Base-by-base conservation (phyloP, 2,329 filamentous ascomycete genomes). In the Fusarium sp. region DNA sequence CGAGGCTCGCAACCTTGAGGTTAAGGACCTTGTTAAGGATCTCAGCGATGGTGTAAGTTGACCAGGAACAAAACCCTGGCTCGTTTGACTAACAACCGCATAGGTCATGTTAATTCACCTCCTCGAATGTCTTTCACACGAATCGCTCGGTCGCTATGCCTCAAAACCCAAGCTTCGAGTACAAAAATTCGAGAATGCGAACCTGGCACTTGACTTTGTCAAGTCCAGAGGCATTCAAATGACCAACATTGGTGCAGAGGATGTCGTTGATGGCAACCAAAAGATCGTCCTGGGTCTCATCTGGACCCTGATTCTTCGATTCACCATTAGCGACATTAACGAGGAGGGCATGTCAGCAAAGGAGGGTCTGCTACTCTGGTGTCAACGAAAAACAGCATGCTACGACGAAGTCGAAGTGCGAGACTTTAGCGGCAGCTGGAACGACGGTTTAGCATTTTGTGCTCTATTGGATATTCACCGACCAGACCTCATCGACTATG, bases 291-390 rank as follows among this genome's bases (percentile, higher is more conserved):
- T 99, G 30, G 96, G 96, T 30, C 86, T 99, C 75, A 98, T 99
- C 81, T 99, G 96, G 96, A 99, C 95, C 8, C 86, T 99, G 69
- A 99, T 99, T 91, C 85, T 98, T 73, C 89, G 96, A 53, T 99
- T 99, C 81, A 99, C 96, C 74, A 99, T 99, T 79, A 98, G 92
- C 80, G 96, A 99, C 81, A 99, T 99, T 84, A 98, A 97, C 79
- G 92, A 95, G 81, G 96, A 98, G 85, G 96, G 96, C 72, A 91
- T 98, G 89, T 98, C 95, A 55, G 96, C 96, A 63, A 98, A 98
- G 81, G 96, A 98, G 80, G 96, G 96, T 69, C 83, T 99, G 76
- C 83, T 99, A 61, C 83, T 99, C 25, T 99, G 96, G 96, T 99
- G 96, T 84, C 95, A 99, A 83, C 88, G 96, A 75, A 99, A 99